Evolutionary conservation across 345 rosid species (phyloP).

Genomic region (Eucalyptus polybractea): DNA sequence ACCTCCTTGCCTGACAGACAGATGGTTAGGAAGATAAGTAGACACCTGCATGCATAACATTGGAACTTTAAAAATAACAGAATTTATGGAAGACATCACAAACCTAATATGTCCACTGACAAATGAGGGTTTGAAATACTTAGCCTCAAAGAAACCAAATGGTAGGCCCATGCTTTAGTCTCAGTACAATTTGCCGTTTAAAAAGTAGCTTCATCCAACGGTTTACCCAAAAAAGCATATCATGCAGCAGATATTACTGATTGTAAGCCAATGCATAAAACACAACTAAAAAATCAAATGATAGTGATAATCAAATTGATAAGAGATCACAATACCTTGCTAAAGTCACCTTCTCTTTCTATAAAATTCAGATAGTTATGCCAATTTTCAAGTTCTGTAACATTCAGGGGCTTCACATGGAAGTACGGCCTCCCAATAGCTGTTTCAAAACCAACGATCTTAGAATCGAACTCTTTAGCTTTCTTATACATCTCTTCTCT

Average conservation of each 20-base stretch:
- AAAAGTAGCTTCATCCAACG: conserved; percentile 98
- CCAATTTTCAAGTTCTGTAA: conserved; percentile 94
- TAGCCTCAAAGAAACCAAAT: conserved; percentile 92
- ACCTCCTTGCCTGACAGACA: conserved; percentile 94
- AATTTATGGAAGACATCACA: conserved; percentile 29
- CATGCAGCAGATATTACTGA: conserved; percentile 93
- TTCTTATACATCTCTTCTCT: conserved; percentile 89
- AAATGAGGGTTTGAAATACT: conserved; percentile 87
- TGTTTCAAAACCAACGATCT: conserved; percentile 88
- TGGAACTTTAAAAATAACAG: conserved; percentile 49
- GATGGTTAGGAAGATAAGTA: conserved; percentile 93
- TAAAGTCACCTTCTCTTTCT: conserved; percentile 74
- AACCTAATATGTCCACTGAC: conserved; percentile 65
- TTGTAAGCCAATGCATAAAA: conserved; percentile 69
- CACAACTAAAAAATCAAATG: conserved; percentile 54
- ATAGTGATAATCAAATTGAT: conserved; percentile 16
- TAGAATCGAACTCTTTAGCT: conserved; percentile 93
- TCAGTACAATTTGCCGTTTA: conserved; percentile 89
- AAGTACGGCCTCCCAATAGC: conserved; percentile 97
- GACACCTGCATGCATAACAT: conserved; percentile 98
- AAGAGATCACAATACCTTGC: conserved; percentile 66
- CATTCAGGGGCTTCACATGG: conserved; percentile 86
- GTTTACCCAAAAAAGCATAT: conserved; percentile 92
- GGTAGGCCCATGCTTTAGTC: conserved; percentile 85
- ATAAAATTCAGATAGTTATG: conserved; percentile 77